Conservation (phyloP, 2,329 filamentous ascomycete genomes). For the Arthrinium puccinioides region DNA sequence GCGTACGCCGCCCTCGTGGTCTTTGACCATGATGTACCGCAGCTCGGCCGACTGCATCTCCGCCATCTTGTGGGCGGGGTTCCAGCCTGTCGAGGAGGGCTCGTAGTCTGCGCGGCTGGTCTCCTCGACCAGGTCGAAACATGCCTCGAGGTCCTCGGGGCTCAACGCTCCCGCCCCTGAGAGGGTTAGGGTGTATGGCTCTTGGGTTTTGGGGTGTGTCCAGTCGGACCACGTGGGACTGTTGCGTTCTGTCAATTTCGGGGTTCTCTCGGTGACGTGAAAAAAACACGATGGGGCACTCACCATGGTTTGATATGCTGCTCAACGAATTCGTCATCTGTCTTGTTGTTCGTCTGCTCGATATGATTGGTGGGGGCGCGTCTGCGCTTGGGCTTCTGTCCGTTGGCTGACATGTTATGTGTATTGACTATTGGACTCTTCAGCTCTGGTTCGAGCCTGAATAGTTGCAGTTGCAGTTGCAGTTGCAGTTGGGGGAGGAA, state of each 20-base stretch:
- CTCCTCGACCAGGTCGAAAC: constrained; percentile 49
- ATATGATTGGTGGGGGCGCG: constrained; percentile 29
- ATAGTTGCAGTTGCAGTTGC: too few species aligned
- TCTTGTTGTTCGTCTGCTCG: constrained; percentile 38
- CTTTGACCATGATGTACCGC: constrained; percentile 55
- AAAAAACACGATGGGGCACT: constrained; percentile 9
- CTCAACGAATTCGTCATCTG: constrained; percentile 39
- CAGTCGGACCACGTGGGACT: constrained; percentile 28
- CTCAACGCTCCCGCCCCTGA: constrained; percentile 28
- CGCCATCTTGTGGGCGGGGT: constrained; percentile 47
- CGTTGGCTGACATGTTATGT: too few species aligned
- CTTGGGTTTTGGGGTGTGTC: constrained; percentile 40
- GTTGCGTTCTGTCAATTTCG: neutral
- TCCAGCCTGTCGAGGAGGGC: constrained; percentile 56
- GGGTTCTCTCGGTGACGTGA: neutral
- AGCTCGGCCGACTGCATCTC: constrained; percentile 66
- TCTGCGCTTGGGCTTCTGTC: constrained; percentile 17
- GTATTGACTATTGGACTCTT: too few species aligned
- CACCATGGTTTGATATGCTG: constrained; percentile 42
- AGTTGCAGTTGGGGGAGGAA: too few species aligned
- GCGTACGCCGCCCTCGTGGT: constrained; percentile 28
- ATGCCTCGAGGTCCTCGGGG: constrained; percentile 39
- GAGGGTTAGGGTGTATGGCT: constrained; percentile 37
- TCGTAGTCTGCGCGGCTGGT: constrained; percentile 62
- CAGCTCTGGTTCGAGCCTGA: too few species aligned